phyloP scores from a whole-genome alignment of 1,284 basidiomycete species.

The Pseudozyma sp. region DNA sequence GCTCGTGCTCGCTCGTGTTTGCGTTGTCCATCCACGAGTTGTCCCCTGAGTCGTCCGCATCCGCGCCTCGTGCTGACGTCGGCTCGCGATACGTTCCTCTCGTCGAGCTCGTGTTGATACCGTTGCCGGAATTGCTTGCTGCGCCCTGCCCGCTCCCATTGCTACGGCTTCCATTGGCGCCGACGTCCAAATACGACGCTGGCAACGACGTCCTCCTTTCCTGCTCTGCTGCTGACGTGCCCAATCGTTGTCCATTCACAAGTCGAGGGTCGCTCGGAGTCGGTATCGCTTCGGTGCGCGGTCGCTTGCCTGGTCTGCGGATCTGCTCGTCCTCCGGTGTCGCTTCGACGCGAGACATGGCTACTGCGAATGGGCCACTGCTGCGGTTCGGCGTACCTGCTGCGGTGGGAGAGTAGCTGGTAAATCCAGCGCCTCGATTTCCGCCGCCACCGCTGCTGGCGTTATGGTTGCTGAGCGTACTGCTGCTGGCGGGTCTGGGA shows the following conservation, averaged over 20 bases:
- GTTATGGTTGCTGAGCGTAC: neutral
- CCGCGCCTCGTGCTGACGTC: constrained; percentile 4
- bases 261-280: constrained; percentile 24
- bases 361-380: constrained; percentile 12
- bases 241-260: constrained; percentile 14
- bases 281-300: constrained; percentile 15
- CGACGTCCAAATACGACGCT: constrained; percentile 27
- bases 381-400: constrained; percentile 22
- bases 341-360: constrained; percentile 20
- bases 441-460: constrained; percentile 1
- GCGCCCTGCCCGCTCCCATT: constrained; percentile 8
- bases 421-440: constrained; percentile 6
- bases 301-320: constrained; percentile 40
- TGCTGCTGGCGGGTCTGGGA: constrained; percentile 4
- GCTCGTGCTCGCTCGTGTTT: constrained; percentile 32
- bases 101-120: constrained; percentile 1
- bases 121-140: constrained; percentile 2
- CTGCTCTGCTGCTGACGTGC: neutral
- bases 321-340: constrained; percentile 50
- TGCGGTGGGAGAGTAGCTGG: constrained; percentile 7
- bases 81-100: constrained; percentile 11
- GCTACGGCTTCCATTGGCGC: constrained; percentile 10
- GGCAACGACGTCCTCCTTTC: constrained; percentile 9
- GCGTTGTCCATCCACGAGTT: constrained; percentile 41
- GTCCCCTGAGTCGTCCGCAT: constrained; percentile 20